Evolutionary conservation across 192 early-diverging fungal genomes (phyloP).

Genomic region (Podila minutissima): DNA sequence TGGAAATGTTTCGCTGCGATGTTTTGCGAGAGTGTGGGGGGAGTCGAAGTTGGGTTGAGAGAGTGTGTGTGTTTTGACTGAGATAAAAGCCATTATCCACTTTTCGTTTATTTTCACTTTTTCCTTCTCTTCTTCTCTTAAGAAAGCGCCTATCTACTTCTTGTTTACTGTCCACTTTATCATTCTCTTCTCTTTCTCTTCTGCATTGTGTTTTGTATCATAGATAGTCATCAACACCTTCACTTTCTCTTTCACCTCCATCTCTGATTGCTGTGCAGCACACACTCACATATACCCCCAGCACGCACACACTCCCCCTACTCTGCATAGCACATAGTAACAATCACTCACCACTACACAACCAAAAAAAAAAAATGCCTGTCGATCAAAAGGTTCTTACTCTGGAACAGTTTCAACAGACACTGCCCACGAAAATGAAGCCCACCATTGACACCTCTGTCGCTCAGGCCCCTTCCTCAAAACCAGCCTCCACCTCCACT

Average conservation of each 20-base stretch:
- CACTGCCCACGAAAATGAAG: slow-evolving; percentile 14
- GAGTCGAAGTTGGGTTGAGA: too few relatives aligned
- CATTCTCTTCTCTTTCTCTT: neutral
- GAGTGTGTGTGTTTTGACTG: too few relatives aligned
- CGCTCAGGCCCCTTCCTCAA: neutral
- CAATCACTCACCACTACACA: neutral
- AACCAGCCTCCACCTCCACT: neutral
- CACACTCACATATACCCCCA: neutral
- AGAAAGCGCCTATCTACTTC: too few relatives aligned
- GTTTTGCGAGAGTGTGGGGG: too few relatives aligned
- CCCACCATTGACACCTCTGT: slow-evolving; percentile 16
- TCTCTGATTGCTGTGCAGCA: neutral
- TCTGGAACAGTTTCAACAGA: slow-evolving; percentile 7
- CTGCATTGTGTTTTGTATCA: too few relatives aligned
- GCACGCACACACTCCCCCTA: neutral
- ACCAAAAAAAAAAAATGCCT: neutral
- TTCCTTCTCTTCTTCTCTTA: neutral
- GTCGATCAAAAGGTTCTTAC: slow-evolving; percentile 7
- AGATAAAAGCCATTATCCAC: neutral
- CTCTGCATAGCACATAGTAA: neutral
- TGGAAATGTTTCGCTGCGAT: too few relatives aligned
- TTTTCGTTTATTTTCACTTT: neutral
- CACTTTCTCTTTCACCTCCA: neutral
- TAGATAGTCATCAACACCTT: neutral
- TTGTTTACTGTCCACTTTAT: too few relatives aligned